Percentiles rank a stretch among this genome's conserved stretches.
Conservation (phyloP, 345 rosid species). For the Salix udensis region DNA sequence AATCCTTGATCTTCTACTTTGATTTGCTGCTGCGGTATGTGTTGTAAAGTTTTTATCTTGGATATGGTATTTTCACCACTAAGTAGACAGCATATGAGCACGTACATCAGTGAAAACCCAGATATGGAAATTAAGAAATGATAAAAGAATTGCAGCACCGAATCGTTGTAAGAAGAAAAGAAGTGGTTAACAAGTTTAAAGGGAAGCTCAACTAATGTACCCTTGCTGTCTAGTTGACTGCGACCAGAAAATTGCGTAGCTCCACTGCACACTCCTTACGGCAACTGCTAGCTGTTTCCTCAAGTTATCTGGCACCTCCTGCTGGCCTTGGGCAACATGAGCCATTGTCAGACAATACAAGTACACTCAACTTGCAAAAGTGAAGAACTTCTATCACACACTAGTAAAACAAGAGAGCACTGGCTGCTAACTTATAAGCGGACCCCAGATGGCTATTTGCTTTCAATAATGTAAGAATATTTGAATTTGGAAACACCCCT, state of each 20-base stretch:
- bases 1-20: not conserved
- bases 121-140: conserved; percentile 4
- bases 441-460: not conserved
- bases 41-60: not conserved
- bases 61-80: too few relatives aligned
- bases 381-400: not conserved
- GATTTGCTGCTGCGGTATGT: too few relatives aligned
- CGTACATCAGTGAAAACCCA: not conserved
- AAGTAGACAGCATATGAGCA: too few relatives aligned
- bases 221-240: conserved; percentile 61
- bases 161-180: not conserved
- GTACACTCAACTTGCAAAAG: not conserved
- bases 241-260: conserved; percentile 93
- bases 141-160: not conserved
- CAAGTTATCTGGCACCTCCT: conserved; percentile 36
- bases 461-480: not conserved
- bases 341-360: conserved; percentile 40
- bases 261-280: conserved; percentile 87
- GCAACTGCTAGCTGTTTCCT: conserved; percentile 74
- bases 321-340: conserved; percentile 32
- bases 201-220: conserved; percentile 29
- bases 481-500: not conserved
- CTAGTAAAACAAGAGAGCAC: not conserved
- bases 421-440: not conserved
- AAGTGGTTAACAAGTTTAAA: not conserved